Percentiles rank a stretch among this genome's conserved stretches.
Evolutionary conservation across 78 protist genomes (phyloP).

Genomic region (Capsaspora owczarzaki): DNA sequence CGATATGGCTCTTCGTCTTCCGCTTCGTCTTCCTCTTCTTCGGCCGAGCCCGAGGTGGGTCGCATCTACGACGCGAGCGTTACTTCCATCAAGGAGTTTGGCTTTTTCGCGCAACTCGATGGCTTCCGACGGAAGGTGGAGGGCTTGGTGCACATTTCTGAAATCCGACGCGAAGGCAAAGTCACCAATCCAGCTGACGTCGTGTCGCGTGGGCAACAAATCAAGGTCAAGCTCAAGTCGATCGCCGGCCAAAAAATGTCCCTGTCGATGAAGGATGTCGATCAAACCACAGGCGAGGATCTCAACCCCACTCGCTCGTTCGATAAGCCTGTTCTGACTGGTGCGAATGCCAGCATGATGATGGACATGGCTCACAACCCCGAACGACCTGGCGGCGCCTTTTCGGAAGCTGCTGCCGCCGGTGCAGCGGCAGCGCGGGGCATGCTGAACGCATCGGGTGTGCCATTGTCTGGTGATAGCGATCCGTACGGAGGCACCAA

Average conservation of each 20-base stretch:
- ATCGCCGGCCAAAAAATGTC: constrained; percentile 41
- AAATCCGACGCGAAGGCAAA: constrained; percentile 17
- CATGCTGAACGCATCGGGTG: background rate
- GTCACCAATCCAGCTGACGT: constrained; percentile 17
- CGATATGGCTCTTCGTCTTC: too few species aligned
- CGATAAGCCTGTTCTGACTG: constrained; percentile 2
- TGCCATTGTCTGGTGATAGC: background rate
- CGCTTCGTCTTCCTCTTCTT: too few species aligned
- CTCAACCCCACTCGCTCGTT: constrained; percentile 34
- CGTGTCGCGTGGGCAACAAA: constrained; percentile 26
- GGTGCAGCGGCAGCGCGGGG: too few species aligned
- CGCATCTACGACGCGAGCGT: constrained; percentile 65
- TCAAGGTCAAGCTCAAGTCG: constrained; percentile 67
- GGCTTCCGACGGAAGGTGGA: constrained; percentile 31
- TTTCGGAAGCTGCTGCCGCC: background rate
- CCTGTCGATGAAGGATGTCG: constrained; percentile 75
- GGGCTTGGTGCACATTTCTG: constrained; percentile 79
- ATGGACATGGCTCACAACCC: too few species aligned
- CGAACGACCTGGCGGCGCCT: background rate
- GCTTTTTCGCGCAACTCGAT: constrained; percentile 59
- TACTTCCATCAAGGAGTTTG: constrained; percentile 58
- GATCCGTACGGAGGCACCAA: background rate
- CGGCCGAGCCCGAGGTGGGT: constrained; percentile 55
- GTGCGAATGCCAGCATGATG: constrained; percentile 16
- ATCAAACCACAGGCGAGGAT: constrained; percentile 83